phyloP scores from a whole-genome alignment of 164 flowering plant genomes.

The Chimonanthus praecox region DNA sequence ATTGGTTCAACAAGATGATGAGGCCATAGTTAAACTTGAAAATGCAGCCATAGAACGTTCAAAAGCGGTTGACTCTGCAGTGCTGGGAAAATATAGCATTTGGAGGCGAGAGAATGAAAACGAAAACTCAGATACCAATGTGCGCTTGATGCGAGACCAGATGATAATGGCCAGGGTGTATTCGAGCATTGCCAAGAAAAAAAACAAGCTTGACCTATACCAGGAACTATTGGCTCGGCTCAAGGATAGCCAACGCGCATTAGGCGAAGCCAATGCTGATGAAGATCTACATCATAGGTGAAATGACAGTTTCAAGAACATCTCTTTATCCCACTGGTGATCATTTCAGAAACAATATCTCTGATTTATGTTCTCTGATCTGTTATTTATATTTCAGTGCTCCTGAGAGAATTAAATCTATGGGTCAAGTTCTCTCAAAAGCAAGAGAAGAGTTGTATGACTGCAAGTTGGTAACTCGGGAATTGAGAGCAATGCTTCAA shows the following conservation, averaged over 20 bases:
- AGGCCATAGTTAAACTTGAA: conserved; percentile 70
- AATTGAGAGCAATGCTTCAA: conserved; percentile 97
- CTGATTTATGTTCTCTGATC: background rate
- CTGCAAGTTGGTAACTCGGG: conserved; percentile 83
- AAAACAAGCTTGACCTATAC: conserved; percentile 58
- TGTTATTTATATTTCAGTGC: conserved; percentile 41
- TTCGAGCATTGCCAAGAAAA: conserved; percentile 71
- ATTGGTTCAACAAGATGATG: conserved; percentile 67
- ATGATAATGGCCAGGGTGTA: conserved; percentile 96
- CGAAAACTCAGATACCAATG: conserved; percentile 82
- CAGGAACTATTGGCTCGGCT: conserved; percentile 59
- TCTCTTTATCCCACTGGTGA: conserved; percentile 1
- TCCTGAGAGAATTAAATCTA: conserved; percentile 69
- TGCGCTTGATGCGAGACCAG: conserved; percentile 92
- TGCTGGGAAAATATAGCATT: conserved; percentile 86
- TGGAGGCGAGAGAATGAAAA: conserved; percentile 94
- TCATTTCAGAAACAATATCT: conserved; percentile 1
- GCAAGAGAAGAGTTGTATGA: conserved; percentile 79
- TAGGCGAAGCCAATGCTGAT: conserved; percentile 84
- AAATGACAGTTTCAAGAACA: conserved; percentile 24
- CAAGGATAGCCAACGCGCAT: conserved; percentile 81
- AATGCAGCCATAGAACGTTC: conserved; percentile 96
- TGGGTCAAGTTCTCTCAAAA: conserved; percentile 91
- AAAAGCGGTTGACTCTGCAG: conserved; percentile 87
- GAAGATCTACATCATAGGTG: conserved; percentile 78